A percentile compares a stretch with the other conserved stretches of the same genome.
Conservation (phyloP, 2,329 filamentous ascomycete species). For the Colletotrichum karsti region DNA sequence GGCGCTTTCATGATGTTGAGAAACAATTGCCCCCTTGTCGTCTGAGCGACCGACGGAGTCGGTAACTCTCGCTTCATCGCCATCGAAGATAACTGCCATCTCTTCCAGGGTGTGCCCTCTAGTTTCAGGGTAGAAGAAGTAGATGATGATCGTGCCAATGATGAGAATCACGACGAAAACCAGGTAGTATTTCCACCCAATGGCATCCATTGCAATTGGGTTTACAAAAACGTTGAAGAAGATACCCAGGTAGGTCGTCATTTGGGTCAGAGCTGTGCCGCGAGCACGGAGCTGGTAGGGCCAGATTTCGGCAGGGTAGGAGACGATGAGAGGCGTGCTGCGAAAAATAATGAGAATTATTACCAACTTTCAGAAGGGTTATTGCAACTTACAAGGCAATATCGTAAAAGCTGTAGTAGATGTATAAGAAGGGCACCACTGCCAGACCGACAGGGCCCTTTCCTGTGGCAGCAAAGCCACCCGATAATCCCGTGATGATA, state of each 20-base stretch:
- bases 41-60: not conserved
- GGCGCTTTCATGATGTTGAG: not conserved
- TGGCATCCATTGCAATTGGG: slow-evolving; percentile 49
- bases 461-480: slow-evolving; percentile 40
- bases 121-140: slow-evolving; percentile 41
- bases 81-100: slow-evolving; percentile 27
- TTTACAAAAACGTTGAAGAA: slow-evolving; percentile 46
- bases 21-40: slow-evolving; percentile 23
- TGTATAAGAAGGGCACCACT: slow-evolving; percentile 50
- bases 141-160: slow-evolving; percentile 37
- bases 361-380: accelerated
- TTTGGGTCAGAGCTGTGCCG: slow-evolving; percentile 33
- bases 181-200: slow-evolving; percentile 53
- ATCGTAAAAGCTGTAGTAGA: slow-evolving; percentile 45
- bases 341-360: not conserved
- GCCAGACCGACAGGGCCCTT: slow-evolving; percentile 41
- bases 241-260: slow-evolving; percentile 18
- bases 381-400: slow-evolving; percentile 34
- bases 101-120: slow-evolving; percentile 32
- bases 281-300: slow-evolving; percentile 39
- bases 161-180: slow-evolving; percentile 47
- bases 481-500: slow-evolving; percentile 48
- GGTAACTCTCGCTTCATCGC: not conserved
- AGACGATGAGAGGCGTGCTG: slow-evolving; percentile 41
- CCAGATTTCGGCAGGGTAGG: slow-evolving; percentile 40